A percentile compares a stretch with the other conserved stretches of the same genome.
These are phyloP conservation scores for Dillenia turbinata DNA, from an alignment of 164 flowering plant genomes.

Conservation along the genomic window DNA sequence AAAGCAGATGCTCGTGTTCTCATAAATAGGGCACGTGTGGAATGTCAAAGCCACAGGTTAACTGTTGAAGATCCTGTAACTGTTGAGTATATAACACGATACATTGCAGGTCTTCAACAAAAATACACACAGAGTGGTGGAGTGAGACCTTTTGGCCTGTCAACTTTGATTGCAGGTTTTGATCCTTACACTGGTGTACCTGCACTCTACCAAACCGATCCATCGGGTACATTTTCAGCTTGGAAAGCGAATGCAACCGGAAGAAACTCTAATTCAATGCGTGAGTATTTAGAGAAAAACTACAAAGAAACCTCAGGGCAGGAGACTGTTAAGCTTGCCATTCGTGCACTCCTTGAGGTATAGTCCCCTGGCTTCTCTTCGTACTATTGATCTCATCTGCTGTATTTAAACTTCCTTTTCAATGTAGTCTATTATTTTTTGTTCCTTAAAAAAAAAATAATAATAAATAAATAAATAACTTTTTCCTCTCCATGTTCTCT, in stretches of 20 bases:
- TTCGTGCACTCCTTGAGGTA: no score
- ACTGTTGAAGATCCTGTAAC: constrained; percentile 19
- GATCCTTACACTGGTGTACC: constrained; percentile 18
- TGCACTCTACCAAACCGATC: constrained; percentile 17
- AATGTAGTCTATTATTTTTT: no score
- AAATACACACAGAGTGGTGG: constrained; percentile 23
- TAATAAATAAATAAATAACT: no score
- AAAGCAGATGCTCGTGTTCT: constrained; percentile 24
- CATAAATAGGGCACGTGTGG: constrained; percentile 19
- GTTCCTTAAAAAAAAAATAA: no score
- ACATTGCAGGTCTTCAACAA: constrained; percentile 19
- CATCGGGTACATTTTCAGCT: constrained; percentile 16
- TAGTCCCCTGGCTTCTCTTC: no score
- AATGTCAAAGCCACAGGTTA: constrained; percentile 19
- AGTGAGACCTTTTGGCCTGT: constrained; percentile 22
- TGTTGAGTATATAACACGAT: constrained; percentile 18
- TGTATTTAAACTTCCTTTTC: no score
- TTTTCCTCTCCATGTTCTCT: no score
- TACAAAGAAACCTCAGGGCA: constrained; percentile 18
- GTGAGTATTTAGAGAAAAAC: constrained; percentile 13
- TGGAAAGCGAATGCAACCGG: constrained; percentile 24
- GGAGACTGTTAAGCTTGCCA: constrained; percentile 18
- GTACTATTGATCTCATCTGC: no score
- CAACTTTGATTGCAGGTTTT: constrained; percentile 19
- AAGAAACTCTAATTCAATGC: constrained; percentile 21